phyloP scores from a whole-genome alignment of 345 rosid species.

The Clarkia xantiana region DNA sequence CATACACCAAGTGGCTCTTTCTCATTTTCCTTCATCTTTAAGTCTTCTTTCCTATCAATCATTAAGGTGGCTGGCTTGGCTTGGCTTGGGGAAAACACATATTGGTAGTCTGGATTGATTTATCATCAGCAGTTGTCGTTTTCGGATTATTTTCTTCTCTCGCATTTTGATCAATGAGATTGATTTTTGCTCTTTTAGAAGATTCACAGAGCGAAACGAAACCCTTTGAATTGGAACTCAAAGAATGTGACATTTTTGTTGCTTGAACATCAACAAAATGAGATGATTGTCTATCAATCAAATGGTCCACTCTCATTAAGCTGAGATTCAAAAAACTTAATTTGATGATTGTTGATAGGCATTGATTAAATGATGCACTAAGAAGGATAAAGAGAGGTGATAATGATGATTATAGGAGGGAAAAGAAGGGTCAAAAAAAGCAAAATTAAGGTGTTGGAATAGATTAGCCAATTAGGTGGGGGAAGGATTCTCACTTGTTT shows the following conservation, averaged over 20 bases:
- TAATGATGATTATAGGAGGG: slow-evolving; percentile 11
- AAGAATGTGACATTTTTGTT: neutral
- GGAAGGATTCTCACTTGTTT: slow-evolving; percentile 18
- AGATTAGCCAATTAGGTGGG: slow-evolving; percentile 6
- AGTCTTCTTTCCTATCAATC: neutral
- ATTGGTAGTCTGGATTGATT: neutral
- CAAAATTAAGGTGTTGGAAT: slow-evolving; percentile 8
- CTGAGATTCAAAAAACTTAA: no score
- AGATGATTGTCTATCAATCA: slow-evolving; percentile 9
- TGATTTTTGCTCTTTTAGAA: no score
- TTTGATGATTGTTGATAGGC: no score
- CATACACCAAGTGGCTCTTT: slow-evolving; percentile 4
- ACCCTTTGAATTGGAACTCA: no score
- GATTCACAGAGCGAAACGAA: no score
- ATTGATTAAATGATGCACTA: slow-evolving; percentile 5
- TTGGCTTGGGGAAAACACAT: no score
- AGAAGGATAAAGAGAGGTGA: neutral
- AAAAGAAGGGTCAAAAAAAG: slow-evolving; percentile 7
- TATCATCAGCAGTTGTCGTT: no score
- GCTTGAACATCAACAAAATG: neutral
- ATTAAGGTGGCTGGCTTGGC: neutral
- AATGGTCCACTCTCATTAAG: slow-evolving; percentile 10
- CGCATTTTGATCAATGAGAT: no score
- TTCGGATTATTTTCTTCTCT: neutral
- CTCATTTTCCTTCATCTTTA: slow-evolving; percentile 1